Conservation (phyloP, 176 grass and related monocot genomes). For the Oryza punctata region DNA sequence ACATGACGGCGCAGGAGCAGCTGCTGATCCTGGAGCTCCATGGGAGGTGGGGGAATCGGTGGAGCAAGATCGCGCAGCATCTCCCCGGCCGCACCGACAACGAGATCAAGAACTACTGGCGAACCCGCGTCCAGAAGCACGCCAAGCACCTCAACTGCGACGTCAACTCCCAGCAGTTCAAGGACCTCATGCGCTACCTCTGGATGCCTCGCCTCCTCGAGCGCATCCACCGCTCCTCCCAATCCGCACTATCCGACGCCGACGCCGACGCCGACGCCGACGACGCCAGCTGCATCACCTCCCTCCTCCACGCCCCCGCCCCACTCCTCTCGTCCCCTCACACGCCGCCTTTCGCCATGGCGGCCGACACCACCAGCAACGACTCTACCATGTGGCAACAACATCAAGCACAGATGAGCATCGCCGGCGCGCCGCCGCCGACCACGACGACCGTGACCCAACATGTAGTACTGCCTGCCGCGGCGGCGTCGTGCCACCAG, state of each 20-base stretch:
- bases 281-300: no score
- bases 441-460: not conserved
- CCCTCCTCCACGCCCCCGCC: no score
- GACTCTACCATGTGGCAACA: not conserved
- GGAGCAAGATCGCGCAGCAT: slow-evolving; percentile 96
- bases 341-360: not conserved
- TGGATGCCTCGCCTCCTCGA: slow-evolving; percentile 94
- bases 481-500: slow-evolving; percentile 5
- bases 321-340: no score
- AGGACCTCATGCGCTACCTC: slow-evolving; percentile 81
- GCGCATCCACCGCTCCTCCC: slow-evolving; percentile 44
- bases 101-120: slow-evolving; percentile 99
- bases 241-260: not conserved
- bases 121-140: slow-evolving; percentile 91
- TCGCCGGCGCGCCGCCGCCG: not conserved
- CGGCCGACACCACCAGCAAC: not conserved
- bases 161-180: slow-evolving; percentile 87
- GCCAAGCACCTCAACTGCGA: slow-evolving; percentile 85
- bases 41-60: slow-evolving; percentile 91
- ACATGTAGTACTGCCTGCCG: not conserved
- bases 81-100: slow-evolving; percentile 90
- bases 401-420: not conserved
- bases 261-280: not conserved
- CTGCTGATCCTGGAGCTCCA: slow-evolving; percentile 92
- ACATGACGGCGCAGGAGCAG: slow-evolving; percentile 88